Percentiles rank a stretch among this genome's conserved stretches.
Evolutionary conservation across 805 yeast genomes (phyloP).

Genomic region (Sungouiella blattae): DNA sequence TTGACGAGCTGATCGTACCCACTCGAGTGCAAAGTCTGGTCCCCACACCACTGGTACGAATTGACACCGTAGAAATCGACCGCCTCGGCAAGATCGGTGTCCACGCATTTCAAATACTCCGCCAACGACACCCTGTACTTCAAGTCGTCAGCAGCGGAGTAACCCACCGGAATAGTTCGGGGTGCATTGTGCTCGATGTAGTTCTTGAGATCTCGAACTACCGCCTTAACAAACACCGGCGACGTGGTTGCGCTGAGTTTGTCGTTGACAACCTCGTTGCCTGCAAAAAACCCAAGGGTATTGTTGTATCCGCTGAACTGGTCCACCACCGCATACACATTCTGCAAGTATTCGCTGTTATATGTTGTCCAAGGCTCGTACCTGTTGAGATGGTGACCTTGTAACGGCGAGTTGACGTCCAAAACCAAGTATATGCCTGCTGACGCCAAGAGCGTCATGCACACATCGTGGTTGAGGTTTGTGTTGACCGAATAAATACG

Average conservation of each 20-base stretch:
- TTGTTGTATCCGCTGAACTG: slow-evolving; percentile 83
- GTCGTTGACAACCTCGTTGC: slow-evolving; percentile 88
- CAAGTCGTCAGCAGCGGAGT: slow-evolving; percentile 94
- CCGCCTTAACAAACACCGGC: slow-evolving; percentile 73
- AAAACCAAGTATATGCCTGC: slow-evolving; percentile 90
- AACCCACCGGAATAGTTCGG: slow-evolving; percentile 83
- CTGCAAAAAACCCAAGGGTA: slow-evolving; percentile 88
- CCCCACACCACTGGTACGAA: slow-evolving; percentile 85
- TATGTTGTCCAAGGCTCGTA: slow-evolving; percentile 94
- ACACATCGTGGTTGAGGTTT: slow-evolving; percentile 73
- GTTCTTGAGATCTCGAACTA: slow-evolving; percentile 75
- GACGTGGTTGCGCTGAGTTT: slow-evolving; percentile 62
- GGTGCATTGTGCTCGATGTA: slow-evolving; percentile 59
- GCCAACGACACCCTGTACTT: slow-evolving; percentile 73
- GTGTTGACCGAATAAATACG: slow-evolving; percentile 88
- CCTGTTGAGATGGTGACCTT: slow-evolving; percentile 75
- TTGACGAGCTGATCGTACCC: slow-evolving; percentile 64
- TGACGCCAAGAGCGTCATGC: slow-evolving; percentile 87
- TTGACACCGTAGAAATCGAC: slow-evolving; percentile 83
- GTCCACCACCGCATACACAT: slow-evolving; percentile 73
- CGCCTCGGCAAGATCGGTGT: slow-evolving; percentile 45
- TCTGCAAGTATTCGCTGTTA: slow-evolving; percentile 63
- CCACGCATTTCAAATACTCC: slow-evolving; percentile 74
- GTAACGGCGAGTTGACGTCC: slow-evolving; percentile 87
- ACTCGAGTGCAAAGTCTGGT: slow-evolving; percentile 74